Evolutionary conservation across 192 early-diverging fungal species (phyloP).

Genomic region (Podila epicladia): DNA sequence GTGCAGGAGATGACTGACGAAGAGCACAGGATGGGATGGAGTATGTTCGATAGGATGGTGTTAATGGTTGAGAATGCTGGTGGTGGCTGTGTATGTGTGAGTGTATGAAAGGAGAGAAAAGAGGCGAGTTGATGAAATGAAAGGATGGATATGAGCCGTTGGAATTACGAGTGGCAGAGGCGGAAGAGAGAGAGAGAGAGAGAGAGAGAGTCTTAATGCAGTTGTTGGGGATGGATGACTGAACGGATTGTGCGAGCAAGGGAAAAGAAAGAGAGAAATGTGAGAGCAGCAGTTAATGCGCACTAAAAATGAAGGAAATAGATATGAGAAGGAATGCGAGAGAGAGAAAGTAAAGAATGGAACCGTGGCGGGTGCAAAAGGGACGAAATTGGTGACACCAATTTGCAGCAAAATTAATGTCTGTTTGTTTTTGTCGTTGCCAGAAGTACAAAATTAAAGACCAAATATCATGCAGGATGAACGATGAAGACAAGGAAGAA

Average conservation of each 20-base stretch:
- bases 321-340: neutral
- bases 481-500: too few species aligned
- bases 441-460: too few species aligned
- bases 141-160: neutral
- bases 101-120: conserved; percentile 9
- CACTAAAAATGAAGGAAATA: neutral
- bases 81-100: neutral
- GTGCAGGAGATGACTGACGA: too few species aligned
- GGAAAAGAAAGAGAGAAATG: neutral
- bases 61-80: neutral
- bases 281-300: conserved; percentile 3
- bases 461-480: too few species aligned
- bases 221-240: neutral
- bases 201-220: neutral
- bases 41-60: neutral
- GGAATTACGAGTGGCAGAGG: neutral
- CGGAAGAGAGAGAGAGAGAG: neutral
- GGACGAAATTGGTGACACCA: neutral
- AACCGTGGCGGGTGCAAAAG: neutral
- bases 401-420: too few species aligned
- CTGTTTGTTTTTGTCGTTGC: too few species aligned
- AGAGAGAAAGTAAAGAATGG: neutral
- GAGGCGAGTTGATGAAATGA: neutral
- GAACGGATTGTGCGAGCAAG: neutral
- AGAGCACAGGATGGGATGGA: neutral